These are phyloP conservation scores for Alternaria ventricosa DNA, from an alignment of 2,329 filamentous ascomycete species.

Conservation along the genomic window DNA sequence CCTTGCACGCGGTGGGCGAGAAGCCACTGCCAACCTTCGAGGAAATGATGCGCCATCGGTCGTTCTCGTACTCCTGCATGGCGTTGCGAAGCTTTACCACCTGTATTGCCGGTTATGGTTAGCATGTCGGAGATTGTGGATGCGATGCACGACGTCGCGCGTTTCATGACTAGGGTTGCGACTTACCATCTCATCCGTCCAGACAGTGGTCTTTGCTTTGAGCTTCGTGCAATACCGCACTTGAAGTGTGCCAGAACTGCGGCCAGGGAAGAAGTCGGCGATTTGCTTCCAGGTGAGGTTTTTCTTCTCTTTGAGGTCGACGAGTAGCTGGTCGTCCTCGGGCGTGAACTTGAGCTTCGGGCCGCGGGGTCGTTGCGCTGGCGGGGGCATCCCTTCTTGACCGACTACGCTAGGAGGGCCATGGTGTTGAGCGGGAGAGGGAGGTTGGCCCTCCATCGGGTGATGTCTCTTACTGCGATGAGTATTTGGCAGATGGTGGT, in stretches of 20 bases:
- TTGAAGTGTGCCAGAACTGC: slow-evolving; percentile 88
- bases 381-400: slow-evolving; percentile 83
- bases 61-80: slow-evolving; percentile 84
- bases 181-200: slow-evolving; percentile 91
- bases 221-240: slow-evolving; percentile 95
- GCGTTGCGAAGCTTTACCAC: slow-evolving; percentile 78
- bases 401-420: slow-evolving; percentile 85
- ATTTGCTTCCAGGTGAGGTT: slow-evolving; percentile 98
- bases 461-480: slow-evolving; percentile 67
- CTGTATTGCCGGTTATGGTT: slow-evolving; percentile 56
- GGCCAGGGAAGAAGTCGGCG: slow-evolving; percentile 90
- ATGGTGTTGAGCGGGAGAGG: slow-evolving; percentile 52
- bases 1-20: slow-evolving; percentile 84
- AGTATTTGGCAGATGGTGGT: slow-evolving; percentile 82
- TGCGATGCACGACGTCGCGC: slow-evolving; percentile 42
- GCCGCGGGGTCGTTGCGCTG: slow-evolving; percentile 79
- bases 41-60: slow-evolving; percentile 91
- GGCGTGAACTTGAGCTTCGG: slow-evolving; percentile 94
- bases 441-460: slow-evolving; percentile 56
- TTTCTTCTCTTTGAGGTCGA: slow-evolving; percentile 93
- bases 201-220: slow-evolving; percentile 90
- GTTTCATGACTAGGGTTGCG: slow-evolving; percentile 38
- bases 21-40: slow-evolving; percentile 91
- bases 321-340: slow-evolving; percentile 85
- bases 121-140: slow-evolving; percentile 40